Evolutionary conservation across 495 filamentous ascomycete genomes (phyloP), one percentile per base, ranked within the genome.

Genomic region (Schizothecium vesticola): DNA sequence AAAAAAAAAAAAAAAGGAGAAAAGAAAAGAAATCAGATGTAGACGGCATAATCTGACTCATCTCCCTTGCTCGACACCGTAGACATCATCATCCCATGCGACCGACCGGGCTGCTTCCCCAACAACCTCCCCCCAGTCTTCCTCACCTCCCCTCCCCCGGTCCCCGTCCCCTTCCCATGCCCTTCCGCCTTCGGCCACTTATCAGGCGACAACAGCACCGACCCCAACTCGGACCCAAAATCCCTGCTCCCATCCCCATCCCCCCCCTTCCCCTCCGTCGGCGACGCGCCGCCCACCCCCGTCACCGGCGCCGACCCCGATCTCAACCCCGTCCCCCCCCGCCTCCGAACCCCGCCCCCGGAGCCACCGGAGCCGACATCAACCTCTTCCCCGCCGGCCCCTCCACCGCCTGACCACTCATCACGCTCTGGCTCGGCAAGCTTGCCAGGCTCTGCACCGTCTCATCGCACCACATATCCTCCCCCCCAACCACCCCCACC

Each of bases 1-100:
- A 51, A 8, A 6, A n/a, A 8, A n/a, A 51, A 51, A n/a, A 7
- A n/a, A 36, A 36, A 0, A 16, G 3, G 4, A 36, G 5, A 51
- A 19, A 51, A 51, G 7, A 19, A n/a, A 51, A 51, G 16, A 19
- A 19, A 58, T 69, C 57, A 73, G 36, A 74, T 76, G 55, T 73
- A 76, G 33, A 68, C 69, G 1, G 69, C 74, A 64, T 64, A 76
- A 60, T 75, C 74, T 64, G 68, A 72, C 25, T 71, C 69, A 59
- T 71, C 33, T 23, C 56, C 58, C 66, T 51, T 68, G 33, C 69
- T 70, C 9, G n/a, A 51, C 43, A 19, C 43, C 43, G 43, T 51
- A 7, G 43, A 51, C 43, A 51, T 51, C 43, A 51, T 51, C 43
- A 9, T 51, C 5, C 43, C 43, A 58, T 24, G 60, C 59, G 23